Base-by-base conservation (phyloP, 345 rosid species). In the Sisymbrium altissimum region DNA sequence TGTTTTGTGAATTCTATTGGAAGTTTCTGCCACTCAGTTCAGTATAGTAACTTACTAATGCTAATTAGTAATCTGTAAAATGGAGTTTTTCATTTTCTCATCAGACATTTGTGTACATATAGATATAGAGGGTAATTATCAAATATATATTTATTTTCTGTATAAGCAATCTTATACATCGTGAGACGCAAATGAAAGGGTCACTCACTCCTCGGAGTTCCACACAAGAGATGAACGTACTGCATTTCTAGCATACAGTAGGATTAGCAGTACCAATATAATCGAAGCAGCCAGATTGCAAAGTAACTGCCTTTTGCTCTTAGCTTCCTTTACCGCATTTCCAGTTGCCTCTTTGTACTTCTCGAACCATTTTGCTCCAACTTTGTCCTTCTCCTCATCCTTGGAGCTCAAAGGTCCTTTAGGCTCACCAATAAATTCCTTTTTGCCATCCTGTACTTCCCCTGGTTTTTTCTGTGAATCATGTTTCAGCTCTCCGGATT, bases 271-370 rank as follows among this genome's bases (percentile, higher is more conserved):
- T 61, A 78, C 70, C 74, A 78, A 67, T n/a, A n/a, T 12, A 55
- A 78, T 11, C 32, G 77, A 68, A 66, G 74, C 81, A 52, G 72
- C 78, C 74, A 78, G 29, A 68, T 78, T 78, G 76, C 81, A 71
- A 27, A 78, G 19, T 72, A 72, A 43, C 32, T 78, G 58, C 39
- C 61, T 54, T 73, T 78, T 78, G 74, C 55, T 78, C 70, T 78
- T 78, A 43, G 74, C 78, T 35, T 78, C 81, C 78, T 36, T 73
- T 9, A 78, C 81, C 74, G 68, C 40, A 27, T 72, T 78, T 66
- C 78, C 68, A 32, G 78, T 67, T 59, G 78, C 78, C 48, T 72
- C 78, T 62, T 46, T 72, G 67, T 78, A 78, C 59, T 78, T 73
- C 70, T 66, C 71, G 1, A 72, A 78, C 78, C 81, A 72, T 44